Evolutionary conservation across 805 yeast genomes (phyloP), one percentile per base, ranked within the genome.

Genomic region (Starmerella powellii): DNA sequence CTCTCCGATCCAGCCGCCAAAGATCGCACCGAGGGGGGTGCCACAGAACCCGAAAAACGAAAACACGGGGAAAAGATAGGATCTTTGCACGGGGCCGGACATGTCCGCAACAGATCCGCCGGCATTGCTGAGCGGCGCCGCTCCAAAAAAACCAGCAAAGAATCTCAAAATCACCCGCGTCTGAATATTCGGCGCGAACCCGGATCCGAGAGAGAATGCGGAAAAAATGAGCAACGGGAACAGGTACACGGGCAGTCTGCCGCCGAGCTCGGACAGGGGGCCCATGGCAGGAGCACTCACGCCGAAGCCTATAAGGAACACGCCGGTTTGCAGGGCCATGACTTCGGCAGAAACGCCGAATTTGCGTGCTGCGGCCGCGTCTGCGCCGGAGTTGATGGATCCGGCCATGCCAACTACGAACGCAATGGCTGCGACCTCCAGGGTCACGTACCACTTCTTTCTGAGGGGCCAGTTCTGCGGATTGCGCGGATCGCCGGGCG

Each of bases 91-190:
- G 21, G 77, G 74, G 19, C 67, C 71, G 77, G 86, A 83, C 34
- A 84, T 62, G 62, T 84, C 94, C 45, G 77, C 66, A 47, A 84
- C 73, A 10, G 88, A 36, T 8, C 47, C 48, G 18, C 48, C 48
- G 13, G 49, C 48, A 31, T 44, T 45, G 74, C 51, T 93, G 91
- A 44, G 85, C 83, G 17, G 85, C 3, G 91, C 91, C 2, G 87
- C 78, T 2, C 87, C 83, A 37, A 79, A 68, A 19, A 77, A 67
- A 1, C 94, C 94, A 18, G 80, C 68, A 56, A 84, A 73, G 56
- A 82, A 81, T 53, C 94, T 64, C 38, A 81, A 62, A 6, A 84
- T 78, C 37, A 82, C 62, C 2, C 48, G 39, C 8, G 56, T 45
- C 16, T 45, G 44, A 37, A 55, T 44, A 26, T 55, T 55, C 6